Percentiles rank a stretch among this genome's conserved stretches.
Evolutionary conservation across 2,329 filamentous ascomycete species (phyloP).

Genomic region (Aureobasidium sp.): DNA sequence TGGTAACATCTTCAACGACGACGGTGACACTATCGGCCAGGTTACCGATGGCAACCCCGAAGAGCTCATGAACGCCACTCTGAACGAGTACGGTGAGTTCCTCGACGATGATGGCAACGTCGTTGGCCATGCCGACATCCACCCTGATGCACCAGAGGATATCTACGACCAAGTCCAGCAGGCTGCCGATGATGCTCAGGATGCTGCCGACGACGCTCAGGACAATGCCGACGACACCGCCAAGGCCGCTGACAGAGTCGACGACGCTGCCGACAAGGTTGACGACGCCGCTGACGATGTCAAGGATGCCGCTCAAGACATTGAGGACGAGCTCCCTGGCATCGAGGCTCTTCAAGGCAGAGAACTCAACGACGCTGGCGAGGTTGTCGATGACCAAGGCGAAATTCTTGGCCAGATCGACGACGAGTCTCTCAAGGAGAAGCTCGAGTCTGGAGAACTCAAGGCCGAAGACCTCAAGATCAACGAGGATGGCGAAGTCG

Average conservation of each 20-base stretch:
- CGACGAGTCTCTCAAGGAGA: conserved; percentile 27
- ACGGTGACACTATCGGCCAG: conserved; percentile 42
- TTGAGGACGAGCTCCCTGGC: conserved; percentile 43
- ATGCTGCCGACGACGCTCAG: conserved; percentile 25
- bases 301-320: conserved; percentile 26
- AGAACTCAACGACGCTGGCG: conserved; percentile 42
- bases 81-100: conserved; percentile 48
- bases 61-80: conserved; percentile 40
- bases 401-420: conserved; percentile 42
- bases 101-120: conserved; percentile 47
- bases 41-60: conserved; percentile 41
- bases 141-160: conserved; percentile 35
- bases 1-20: conserved; percentile 43
- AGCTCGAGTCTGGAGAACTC: conserved; percentile 30
- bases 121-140: conserved; percentile 44
- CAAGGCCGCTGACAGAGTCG: conserved; percentile 23
- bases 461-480: conserved; percentile 42
- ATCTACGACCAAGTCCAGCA: conserved; percentile 33
- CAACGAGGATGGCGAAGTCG: conserved; percentile 43
- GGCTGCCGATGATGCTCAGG: conserved; percentile 31
- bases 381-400: conserved; percentile 42
- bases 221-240: conserved; percentile 26
- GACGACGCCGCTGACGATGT: conserved; percentile 25
- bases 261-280: conserved; percentile 22
- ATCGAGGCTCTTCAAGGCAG: conserved; percentile 45